Percentiles rank a stretch among this genome's conserved stretches.
Conservation (phyloP, 2,329 filamentous ascomycete genomes). For the Aspergillus ochraceus region DNA sequence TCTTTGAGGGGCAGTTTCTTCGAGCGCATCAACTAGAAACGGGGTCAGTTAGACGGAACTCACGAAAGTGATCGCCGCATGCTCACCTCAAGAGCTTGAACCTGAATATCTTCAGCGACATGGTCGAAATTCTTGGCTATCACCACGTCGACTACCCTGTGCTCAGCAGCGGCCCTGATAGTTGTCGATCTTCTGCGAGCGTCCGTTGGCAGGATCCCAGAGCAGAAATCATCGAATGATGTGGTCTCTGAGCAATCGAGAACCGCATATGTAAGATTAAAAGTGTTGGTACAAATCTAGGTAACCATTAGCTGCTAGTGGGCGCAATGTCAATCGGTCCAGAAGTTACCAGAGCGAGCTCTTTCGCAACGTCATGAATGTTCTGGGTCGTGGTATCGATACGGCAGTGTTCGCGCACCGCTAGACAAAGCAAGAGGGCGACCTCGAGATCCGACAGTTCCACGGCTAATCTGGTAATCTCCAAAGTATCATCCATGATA, state of each 20-base stretch:
- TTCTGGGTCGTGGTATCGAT: slow-evolving; percentile 68
- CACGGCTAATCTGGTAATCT: slow-evolving; percentile 69
- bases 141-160: slow-evolving; percentile 75
- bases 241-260: slow-evolving; percentile 72
- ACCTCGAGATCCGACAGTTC: slow-evolving; percentile 84
- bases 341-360: slow-evolving; percentile 65
- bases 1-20: slow-evolving; percentile 75
- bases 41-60: slow-evolving; percentile 12
- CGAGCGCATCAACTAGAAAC: slow-evolving; percentile 71
- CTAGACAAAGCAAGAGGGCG: slow-evolving; percentile 76
- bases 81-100: slow-evolving; percentile 66
- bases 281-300: slow-evolving; percentile 68
- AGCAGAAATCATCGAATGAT: slow-evolving; percentile 78
- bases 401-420: slow-evolving; percentile 83
- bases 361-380: slow-evolving; percentile 68
- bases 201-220: slow-evolving; percentile 60
- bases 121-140: slow-evolving; percentile 77
- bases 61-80: not conserved
- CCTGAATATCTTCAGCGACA: slow-evolving; percentile 74
- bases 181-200: slow-evolving; percentile 19
- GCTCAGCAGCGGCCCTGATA: slow-evolving; percentile 42
- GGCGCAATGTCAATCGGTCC: not conserved
- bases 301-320: not conserved
- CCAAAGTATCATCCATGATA: slow-evolving; percentile 22
- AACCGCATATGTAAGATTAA: slow-evolving; percentile 68